A percentile compares a stretch with the other conserved stretches of the same genome.
These are phyloP conservation scores for Sporothrix luriei DNA, from an alignment of 2,329 filamentous ascomycete genomes.

Conservation along the genomic window DNA sequence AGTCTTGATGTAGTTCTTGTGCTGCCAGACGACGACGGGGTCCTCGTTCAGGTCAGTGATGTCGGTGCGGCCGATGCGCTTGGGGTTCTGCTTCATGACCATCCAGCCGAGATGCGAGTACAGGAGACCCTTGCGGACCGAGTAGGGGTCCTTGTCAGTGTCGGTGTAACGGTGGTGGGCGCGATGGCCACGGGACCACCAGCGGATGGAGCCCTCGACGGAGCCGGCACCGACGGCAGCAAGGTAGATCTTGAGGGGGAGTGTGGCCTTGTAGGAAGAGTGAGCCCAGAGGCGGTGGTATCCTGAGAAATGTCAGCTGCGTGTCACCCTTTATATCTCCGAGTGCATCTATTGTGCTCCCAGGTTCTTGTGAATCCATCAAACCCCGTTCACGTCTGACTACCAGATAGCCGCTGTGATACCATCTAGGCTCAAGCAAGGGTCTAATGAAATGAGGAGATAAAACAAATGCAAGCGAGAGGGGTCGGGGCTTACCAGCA, in stretches of 20 bases:
- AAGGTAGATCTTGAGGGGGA: constrained; percentile 79
- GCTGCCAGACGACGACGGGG: constrained; percentile 82
- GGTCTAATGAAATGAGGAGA: not conserved
- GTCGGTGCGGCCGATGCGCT: constrained; percentile 83
- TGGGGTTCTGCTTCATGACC: constrained; percentile 91
- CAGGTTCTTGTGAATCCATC: too few relatives aligned
- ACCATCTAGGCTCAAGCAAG: not conserved
- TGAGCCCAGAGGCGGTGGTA: constrained; percentile 88
- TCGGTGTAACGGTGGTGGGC: constrained; percentile 91
- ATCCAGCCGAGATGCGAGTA: constrained; percentile 90
- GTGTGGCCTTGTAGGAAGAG: constrained; percentile 75
- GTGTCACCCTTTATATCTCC: not conserved
- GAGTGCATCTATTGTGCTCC: not conserved
- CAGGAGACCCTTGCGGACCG: constrained; percentile 81
- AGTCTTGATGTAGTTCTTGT: constrained; percentile 81
- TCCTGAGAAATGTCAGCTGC: constrained; percentile 45
- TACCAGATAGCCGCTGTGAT: not conserved
- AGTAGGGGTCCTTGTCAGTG: constrained; percentile 89
- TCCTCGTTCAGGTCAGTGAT: constrained; percentile 88
- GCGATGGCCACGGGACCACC: constrained; percentile 86
- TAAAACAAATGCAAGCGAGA: not conserved
- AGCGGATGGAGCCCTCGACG: constrained; percentile 82
- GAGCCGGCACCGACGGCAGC: constrained; percentile 80
- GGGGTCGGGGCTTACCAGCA: constrained; percentile 57
- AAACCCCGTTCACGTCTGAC: not conserved